Base-by-base conservation (phyloP, 345 rosid species). In the Iberis pinnata region DNA sequence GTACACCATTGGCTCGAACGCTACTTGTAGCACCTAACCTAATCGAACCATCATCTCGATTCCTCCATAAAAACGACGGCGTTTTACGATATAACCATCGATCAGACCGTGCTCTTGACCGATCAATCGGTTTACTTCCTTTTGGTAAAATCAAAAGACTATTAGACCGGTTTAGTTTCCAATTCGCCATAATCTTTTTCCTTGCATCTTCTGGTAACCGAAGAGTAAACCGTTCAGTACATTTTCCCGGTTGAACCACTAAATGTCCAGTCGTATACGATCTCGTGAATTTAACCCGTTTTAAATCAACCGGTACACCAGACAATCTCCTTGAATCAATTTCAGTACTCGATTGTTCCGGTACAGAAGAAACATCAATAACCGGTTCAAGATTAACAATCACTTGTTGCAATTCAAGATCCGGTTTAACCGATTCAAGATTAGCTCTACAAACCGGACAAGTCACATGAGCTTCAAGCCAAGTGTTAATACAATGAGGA, bases 391-490 rank as follows among this genome's bases (percentile, higher is more conserved):
- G 33, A 42, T 18, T 43, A 2, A 43, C 36, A 7, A 16, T 52
- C 9, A 25, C 51, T 18, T 60, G 56, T 25, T 49, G 46, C 32
- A 26, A 19, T 7, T 69, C 73, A 31, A 15, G 14, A 29, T 54
- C 73, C 49, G 64, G 32, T 18, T 51, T 35, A 8, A 12, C 39
- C 33, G 33, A 9, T 7, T 29, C 25, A 56, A 93, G 81, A 53
- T 93, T 75, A 6, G 97, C 74, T 16, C 99, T 77, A 18, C 99
- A 93, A 42, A 93, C 99, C 0, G 99, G 99, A 53, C 99, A 93
- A 7, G 99, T 93, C 4, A 77, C 75, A 56, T 93, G 97, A 14
- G 84, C 88, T 35, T 63, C 70, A 1, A 93, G 74, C 99, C 99
- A 93, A 4, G 79, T 87, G 16, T 64, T 97, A 57, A 93, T 78